These are phyloP conservation scores for Heterotrichella gracilis DNA, from an alignment of 352 stramenopile species.

Conservation along the genomic window DNA sequence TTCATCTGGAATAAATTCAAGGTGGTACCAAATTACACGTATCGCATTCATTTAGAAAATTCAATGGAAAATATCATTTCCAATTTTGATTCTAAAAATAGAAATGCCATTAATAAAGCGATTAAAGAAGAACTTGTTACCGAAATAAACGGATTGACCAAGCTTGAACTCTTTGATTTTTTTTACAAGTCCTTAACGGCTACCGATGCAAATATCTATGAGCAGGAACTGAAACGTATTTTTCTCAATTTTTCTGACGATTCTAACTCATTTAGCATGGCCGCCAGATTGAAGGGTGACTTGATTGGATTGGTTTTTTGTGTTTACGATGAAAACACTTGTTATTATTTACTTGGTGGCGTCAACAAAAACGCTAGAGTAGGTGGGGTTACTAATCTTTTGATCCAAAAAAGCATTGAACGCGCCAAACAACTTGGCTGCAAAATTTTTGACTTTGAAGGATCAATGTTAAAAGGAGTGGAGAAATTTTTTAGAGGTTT, in stretches of 20 bases:
- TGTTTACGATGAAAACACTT: background rate
- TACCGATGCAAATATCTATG: background rate
- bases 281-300: background rate
- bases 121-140: background rate
- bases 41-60: background rate
- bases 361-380: background rate
- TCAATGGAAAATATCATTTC: background rate
- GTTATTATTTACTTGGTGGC: background rate
- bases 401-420: background rate
- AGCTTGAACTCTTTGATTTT: background rate
- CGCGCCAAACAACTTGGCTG: background rate
- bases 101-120: background rate
- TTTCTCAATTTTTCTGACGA: background rate
- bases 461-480: background rate
- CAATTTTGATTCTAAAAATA: constrained; percentile 10
- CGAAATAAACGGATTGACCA: background rate
- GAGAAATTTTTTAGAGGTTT: constrained; percentile 9
- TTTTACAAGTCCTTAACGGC: background rate
- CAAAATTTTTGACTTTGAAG: constrained; percentile 9
- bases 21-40: background rate
- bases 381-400: background rate
- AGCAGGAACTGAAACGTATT: background rate
- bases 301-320: background rate
- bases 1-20: constrained; percentile 7
- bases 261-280: background rate